Percentiles rank a stretch among this genome's conserved stretches.
Evolutionary conservation across 768 basidiomycete species (phyloP).

Genomic region (Pleurotus eryngii): DNA sequence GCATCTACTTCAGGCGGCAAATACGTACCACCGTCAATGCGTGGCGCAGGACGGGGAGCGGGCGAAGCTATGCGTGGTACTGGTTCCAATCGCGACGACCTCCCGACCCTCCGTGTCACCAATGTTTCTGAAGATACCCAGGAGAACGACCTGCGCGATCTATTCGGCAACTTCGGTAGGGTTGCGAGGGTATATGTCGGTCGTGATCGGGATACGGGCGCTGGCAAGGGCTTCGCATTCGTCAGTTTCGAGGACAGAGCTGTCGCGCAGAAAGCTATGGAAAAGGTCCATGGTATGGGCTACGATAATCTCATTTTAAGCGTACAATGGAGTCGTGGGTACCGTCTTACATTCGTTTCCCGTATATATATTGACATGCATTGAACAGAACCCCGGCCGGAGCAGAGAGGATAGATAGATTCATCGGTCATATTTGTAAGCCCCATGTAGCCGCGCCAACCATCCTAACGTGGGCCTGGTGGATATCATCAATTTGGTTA

Average conservation of each 20-base stretch:
- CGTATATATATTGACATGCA: background rate
- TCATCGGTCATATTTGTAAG: background rate
- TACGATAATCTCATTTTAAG: constrained; percentile 88
- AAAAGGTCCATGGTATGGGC: constrained; percentile 87
- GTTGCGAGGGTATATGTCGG: constrained; percentile 93
- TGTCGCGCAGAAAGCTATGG: constrained; percentile 82
- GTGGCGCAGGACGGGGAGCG: constrained; percentile 59
- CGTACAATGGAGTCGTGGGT: constrained; percentile 62
- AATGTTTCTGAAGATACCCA: constrained; percentile 95
- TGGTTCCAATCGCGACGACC: constrained; percentile 73
- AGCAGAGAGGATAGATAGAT: constrained; percentile 20
- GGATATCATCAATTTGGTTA: too few relatives aligned
- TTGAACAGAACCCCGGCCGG: constrained; percentile 38
- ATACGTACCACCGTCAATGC: constrained; percentile 94
- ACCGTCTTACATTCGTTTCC: constrained; percentile 1
- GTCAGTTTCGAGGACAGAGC: constrained; percentile 88
- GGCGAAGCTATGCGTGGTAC: constrained; percentile 73
- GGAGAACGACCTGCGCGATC: constrained; percentile 89
- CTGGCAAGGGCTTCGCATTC: constrained; percentile 96
- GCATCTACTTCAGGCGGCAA: constrained; percentile 55
- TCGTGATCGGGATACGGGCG: constrained; percentile 89
- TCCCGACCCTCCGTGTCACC: constrained; percentile 95
- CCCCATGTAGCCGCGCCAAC: background rate
- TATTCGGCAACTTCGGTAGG: constrained; percentile 84
- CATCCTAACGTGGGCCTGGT: too few relatives aligned